Evolutionary conservation across 129 eudicot genomes (phyloP).

Genomic region (Flaveria ramosissima): DNA sequence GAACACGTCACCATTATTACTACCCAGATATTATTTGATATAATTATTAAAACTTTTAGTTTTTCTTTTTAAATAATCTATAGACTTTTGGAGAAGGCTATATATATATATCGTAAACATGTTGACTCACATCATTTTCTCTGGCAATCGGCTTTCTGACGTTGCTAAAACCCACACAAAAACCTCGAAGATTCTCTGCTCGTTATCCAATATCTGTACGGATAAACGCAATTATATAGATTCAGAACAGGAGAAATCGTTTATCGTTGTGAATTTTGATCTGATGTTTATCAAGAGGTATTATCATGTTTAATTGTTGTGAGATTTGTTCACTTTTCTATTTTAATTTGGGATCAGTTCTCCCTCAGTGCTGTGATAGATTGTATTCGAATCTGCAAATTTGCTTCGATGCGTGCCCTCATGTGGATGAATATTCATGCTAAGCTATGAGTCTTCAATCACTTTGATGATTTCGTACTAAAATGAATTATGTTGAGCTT

Average conservation of each 20-base stretch:
- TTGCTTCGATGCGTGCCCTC: too few species aligned
- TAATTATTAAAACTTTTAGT: not conserved
- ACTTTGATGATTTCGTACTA: too few species aligned
- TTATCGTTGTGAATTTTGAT: not conserved
- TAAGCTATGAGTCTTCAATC: too few species aligned
- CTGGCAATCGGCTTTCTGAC: constrained; percentile 10
- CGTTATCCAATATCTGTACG: constrained; percentile 8
- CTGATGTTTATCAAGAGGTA: constrained; percentile 25
- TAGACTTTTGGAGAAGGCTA: constrained; percentile 30
- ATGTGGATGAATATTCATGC: too few species aligned
- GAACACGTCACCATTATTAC: constrained; percentile 36
- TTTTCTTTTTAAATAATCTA: not conserved
- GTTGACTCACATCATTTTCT: constrained; percentile 29
- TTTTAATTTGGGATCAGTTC: not conserved
- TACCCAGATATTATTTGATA: not conserved
- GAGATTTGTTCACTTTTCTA: not conserved
- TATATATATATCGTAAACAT: constrained; percentile 25
- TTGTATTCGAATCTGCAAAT: too few species aligned
- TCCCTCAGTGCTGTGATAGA: not conserved
- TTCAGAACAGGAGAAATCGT: not conserved
- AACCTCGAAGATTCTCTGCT: not conserved
- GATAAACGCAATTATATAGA: constrained; percentile 7
- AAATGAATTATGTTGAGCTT: too few species aligned
- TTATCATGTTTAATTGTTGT: not conserved
- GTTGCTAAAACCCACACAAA: not conserved